Evolutionary conservation across 2,329 filamentous ascomycete genomes (phyloP).

Genomic region (Monosporascus sp.): DNA sequence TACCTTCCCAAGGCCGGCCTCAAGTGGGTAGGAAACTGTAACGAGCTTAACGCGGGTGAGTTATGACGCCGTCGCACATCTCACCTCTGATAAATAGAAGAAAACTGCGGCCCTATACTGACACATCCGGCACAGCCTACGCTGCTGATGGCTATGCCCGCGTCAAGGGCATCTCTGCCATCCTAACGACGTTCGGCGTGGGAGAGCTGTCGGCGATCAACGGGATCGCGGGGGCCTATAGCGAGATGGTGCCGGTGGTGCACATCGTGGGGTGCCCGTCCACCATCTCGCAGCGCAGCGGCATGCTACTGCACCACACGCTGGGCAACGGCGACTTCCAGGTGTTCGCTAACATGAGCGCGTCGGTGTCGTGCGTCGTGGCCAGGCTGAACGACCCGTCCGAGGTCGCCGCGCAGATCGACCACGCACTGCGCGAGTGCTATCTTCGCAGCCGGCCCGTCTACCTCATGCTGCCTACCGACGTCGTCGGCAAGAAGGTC

Average conservation of each 20-base stretch:
- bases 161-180: constrained; percentile 62
- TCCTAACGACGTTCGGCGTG: constrained; percentile 73
- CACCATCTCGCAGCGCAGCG: constrained; percentile 40
- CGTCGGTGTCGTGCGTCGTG: constrained; percentile 64
- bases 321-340: constrained; percentile 76
- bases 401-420: constrained; percentile 70
- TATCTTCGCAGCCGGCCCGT: constrained; percentile 71
- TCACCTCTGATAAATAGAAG: background rate
- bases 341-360: constrained; percentile 75
- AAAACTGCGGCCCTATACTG: background rate
- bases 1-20: constrained; percentile 55
- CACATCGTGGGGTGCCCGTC: constrained; percentile 50
- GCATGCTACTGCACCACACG: constrained; percentile 59
- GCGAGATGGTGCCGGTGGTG: constrained; percentile 66
- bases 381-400: constrained; percentile 65
- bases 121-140: constrained; percentile 46
- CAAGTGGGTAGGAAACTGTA: constrained; percentile 64
- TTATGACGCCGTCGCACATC: constrained; percentile 6
- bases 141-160: constrained; percentile 77
- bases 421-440: constrained; percentile 70
- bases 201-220: constrained; percentile 71
- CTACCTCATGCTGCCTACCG: constrained; percentile 77
- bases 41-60: constrained; percentile 67
- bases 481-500: constrained; percentile 72
- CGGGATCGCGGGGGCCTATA: constrained; percentile 67